A percentile compares a stretch with the other conserved stretches of the same genome.
Evolutionary conservation across 2,329 filamentous ascomycete genomes (phyloP).

Genomic region (Grosmannia serpens): DNA sequence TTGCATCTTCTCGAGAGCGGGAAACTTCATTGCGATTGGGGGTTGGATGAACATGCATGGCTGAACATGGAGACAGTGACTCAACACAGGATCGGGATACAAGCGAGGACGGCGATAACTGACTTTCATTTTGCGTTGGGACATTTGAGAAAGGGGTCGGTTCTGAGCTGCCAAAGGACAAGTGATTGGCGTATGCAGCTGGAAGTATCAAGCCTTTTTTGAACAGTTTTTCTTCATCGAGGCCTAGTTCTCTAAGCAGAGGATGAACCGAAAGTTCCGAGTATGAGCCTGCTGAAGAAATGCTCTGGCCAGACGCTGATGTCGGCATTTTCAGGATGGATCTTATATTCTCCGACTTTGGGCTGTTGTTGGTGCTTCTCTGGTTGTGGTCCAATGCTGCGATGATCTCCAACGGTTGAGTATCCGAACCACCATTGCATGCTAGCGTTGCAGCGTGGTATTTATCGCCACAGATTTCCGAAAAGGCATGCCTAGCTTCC

Average conservation of each 20-base stretch:
- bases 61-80: neutral
- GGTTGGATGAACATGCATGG: neutral
- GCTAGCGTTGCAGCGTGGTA: neutral
- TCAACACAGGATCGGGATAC: neutral
- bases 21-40: neutral
- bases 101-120: neutral
- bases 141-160: neutral
- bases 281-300: neutral
- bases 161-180: neutral
- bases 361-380: neutral
- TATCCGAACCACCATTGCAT: neutral
- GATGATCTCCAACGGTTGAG: neutral
- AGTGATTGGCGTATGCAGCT: neutral
- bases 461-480: neutral
- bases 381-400: neutral
- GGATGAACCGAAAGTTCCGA: conserved; percentile 6
- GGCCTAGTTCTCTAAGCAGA: neutral
- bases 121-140: neutral
- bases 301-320: conserved; percentile 2
- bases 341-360: neutral
- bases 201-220: conserved; percentile 3
- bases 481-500: neutral
- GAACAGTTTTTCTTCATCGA: conserved; percentile 2
- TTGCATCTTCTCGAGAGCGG: neutral
- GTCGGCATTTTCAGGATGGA: conserved; percentile 8